phyloP scores from a whole-genome alignment of 202 grass and related monocot species.

The Eragrostis tef region DNA sequence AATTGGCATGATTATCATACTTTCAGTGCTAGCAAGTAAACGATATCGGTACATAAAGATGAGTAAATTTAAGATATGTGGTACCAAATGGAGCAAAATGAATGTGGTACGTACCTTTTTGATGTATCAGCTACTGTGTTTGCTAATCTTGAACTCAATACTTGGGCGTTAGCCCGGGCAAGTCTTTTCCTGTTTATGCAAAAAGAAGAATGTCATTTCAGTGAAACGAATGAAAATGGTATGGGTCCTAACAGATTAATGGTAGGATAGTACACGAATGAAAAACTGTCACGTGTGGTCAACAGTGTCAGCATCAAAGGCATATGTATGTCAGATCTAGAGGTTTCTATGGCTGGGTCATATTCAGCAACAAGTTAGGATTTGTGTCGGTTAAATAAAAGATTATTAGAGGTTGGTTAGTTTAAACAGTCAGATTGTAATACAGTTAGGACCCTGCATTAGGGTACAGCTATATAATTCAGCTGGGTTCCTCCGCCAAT shows the following conservation, averaged over 20 bases:
- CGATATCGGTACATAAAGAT: too few relatives aligned
- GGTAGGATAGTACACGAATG: neutral
- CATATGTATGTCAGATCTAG: neutral
- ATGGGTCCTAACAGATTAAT: neutral
- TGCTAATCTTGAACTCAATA: constrained; percentile 46
- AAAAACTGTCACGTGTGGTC: neutral
- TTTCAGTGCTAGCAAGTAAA: too few relatives aligned
- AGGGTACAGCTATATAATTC: neutral
- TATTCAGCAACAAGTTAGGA: neutral
- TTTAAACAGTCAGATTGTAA: too few relatives aligned
- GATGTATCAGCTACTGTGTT: constrained; percentile 46
- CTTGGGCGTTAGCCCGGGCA: constrained; percentile 49
- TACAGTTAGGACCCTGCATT: neutral
- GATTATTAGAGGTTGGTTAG: neutral
- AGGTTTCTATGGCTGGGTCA: neutral
- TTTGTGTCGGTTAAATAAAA: too few relatives aligned
- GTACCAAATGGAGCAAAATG: neutral
- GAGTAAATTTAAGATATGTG: too few relatives aligned
- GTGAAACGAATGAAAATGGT: neutral
- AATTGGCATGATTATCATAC: too few relatives aligned
- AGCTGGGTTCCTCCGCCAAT: neutral
- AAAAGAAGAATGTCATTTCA: constrained; percentile 31
- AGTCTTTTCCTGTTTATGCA: constrained; percentile 66
- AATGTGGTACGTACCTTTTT: constrained; percentile 72
- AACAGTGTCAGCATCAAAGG: neutral